Evolutionary conservation across 2,329 filamentous ascomycete genomes (phyloP).

Genomic region (Cladosporium sp.): DNA sequence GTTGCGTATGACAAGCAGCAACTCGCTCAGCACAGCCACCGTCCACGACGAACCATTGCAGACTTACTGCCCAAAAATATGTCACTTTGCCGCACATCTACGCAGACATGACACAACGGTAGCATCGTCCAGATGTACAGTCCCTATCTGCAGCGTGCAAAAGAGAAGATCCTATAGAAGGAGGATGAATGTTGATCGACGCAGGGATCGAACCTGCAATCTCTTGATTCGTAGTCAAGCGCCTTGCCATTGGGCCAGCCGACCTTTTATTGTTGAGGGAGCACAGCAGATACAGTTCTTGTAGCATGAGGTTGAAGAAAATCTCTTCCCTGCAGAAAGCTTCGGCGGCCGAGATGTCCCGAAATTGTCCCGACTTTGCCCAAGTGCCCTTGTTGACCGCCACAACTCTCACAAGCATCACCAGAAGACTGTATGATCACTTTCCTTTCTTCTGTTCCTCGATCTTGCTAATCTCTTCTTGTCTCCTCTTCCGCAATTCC

Average conservation of each 20-base stretch:
- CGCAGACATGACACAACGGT: too few relatives aligned
- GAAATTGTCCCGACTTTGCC: neutral
- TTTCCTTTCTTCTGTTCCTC: slow-evolving; percentile 7
- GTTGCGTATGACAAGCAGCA: too few relatives aligned
- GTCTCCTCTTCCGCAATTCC: slow-evolving; percentile 15
- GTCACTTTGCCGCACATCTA: neutral
- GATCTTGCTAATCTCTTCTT: slow-evolving; percentile 8
- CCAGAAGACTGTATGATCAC: neutral
- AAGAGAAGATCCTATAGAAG: neutral
- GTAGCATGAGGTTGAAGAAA: neutral
- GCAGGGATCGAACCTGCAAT: slow-evolving; percentile 25
- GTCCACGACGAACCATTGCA: neutral
- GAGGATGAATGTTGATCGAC: slow-evolving; percentile 11
- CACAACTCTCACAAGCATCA: neutral
- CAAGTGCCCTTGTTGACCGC: neutral
- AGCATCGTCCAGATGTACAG: neutral
- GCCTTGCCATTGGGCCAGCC: slow-evolving; percentile 60
- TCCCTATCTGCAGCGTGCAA: neutral
- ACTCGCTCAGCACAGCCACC: neutral
- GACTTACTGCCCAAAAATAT: neutral
- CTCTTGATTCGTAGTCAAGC: slow-evolving; percentile 53
- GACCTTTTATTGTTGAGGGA: slow-evolving; percentile 2
- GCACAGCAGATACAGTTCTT: neutral
- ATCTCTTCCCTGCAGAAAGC: neutral
- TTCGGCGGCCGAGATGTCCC: neutral